Percentiles rank a stretch among this genome's conserved stretches.
These are phyloP conservation scores for Phanerodontia chrysosporium DNA, from an alignment of 768 basidiomycete genomes.

Conservation along the genomic window DNA sequence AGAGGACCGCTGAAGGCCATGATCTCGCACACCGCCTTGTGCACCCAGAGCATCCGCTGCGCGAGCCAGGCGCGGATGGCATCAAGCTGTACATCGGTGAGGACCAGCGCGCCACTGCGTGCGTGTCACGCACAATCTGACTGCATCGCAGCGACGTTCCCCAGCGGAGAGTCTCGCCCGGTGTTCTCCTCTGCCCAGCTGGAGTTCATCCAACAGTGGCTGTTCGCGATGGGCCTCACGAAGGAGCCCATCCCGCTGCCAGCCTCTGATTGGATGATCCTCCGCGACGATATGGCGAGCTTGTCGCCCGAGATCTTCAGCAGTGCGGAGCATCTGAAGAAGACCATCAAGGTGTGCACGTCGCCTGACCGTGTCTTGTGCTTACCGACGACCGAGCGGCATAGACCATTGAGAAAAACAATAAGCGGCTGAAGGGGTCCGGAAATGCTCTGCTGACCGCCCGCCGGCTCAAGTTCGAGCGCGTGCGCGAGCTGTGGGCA, in stretches of 20 bases:
- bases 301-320: slow-evolving; percentile 56
- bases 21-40: slow-evolving; percentile 68
- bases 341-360: slow-evolving; percentile 50
- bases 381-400: not conserved
- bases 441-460: slow-evolving; percentile 45
- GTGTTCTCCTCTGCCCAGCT: slow-evolving; percentile 81
- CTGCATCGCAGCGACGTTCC: slow-evolving; percentile 50
- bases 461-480: slow-evolving; percentile 65
- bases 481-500: slow-evolving; percentile 58
- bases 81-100: slow-evolving; percentile 68
- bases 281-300: slow-evolving; percentile 49
- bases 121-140: not conserved
- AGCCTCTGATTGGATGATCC: slow-evolving; percentile 72
- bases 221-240: slow-evolving; percentile 70
- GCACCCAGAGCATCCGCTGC: slow-evolving; percentile 69
- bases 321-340: slow-evolving; percentile 50
- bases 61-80: slow-evolving; percentile 57
- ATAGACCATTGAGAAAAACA: slow-evolving; percentile 75
- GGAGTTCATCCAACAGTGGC: slow-evolving; percentile 82
- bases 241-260: slow-evolving; percentile 65
- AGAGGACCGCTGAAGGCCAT: slow-evolving; percentile 62
- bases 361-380: not conserved
- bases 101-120: slow-evolving; percentile 6
- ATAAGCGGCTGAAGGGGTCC: slow-evolving; percentile 68
- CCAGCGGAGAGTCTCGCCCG: slow-evolving; percentile 71